Conservation (phyloP, 108 stramenopile genomes). For the Aurantiochytrium sp. region DNA sequence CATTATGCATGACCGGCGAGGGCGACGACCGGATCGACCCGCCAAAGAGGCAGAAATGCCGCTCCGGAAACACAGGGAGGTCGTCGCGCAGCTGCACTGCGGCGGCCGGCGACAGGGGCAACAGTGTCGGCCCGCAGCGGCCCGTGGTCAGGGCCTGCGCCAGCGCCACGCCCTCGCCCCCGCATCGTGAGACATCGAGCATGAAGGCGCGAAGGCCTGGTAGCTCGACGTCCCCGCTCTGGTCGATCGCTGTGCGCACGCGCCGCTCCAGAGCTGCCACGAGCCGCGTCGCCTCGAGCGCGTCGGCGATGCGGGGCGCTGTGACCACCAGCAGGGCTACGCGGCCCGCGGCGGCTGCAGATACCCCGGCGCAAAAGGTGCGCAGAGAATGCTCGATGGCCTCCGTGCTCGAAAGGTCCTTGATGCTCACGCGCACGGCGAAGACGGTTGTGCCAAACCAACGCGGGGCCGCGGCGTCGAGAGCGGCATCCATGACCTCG, state of each 20-base stretch:
- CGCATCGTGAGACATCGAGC: background rate
- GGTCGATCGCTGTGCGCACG: background rate
- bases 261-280: background rate
- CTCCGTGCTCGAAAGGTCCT: background rate
- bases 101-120: background rate
- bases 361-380: background rate
- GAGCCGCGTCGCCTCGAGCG: background rate
- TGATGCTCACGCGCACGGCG: background rate
- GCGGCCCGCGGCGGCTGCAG: background rate
- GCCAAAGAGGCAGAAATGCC: slow-evolving; percentile 73
- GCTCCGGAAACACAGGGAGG: background rate
- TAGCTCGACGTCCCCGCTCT: background rate
- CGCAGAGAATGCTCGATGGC: background rate
- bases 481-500: background rate
- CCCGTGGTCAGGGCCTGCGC: background rate
- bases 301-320: background rate
- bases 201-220: background rate
- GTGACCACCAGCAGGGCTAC: background rate
- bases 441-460: background rate
- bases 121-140: background rate
- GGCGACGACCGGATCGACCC: slow-evolving; percentile 86
- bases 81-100: background rate
- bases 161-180: background rate
- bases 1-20: slow-evolving; percentile 90
- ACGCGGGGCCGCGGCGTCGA: background rate